A percentile compares a stretch with the other conserved stretches of the same genome.
These are phyloP conservation scores for Senna siamea DNA, from an alignment of 306 rosid genomes.

Conservation along the genomic window DNA sequence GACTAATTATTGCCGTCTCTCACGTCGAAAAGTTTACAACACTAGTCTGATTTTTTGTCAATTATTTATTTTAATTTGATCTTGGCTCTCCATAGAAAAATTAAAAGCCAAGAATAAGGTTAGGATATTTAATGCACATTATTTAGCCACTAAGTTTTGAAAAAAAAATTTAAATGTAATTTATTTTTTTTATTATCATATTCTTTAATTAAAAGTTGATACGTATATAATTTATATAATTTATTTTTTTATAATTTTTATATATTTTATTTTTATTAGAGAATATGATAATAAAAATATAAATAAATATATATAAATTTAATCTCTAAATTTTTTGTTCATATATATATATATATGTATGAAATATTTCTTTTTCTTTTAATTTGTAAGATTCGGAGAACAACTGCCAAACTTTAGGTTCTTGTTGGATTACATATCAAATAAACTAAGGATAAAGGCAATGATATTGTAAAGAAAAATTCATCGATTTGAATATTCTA, in stretches of 20 bases:
- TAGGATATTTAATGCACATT: conserved; percentile 25
- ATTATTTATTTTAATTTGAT: background rate
- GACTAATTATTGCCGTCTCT: conserved; percentile 43
- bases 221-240: too few relatives aligned
- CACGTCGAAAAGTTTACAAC: conserved; percentile 35
- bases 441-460: conserved; percentile 24
- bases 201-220: too few relatives aligned
- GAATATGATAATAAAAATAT: too few relatives aligned
- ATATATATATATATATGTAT: background rate
- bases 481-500: too few relatives aligned
- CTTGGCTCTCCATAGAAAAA: conserved; percentile 20
- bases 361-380: conserved; percentile 9
- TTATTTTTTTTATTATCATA: too few relatives aligned
- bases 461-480: conserved; percentile 3
- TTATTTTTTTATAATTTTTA: too few relatives aligned
- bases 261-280: too few relatives aligned
- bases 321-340: too few relatives aligned
- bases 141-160: background rate
- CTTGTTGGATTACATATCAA: background rate
- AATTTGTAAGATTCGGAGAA: conserved; percentile 14
- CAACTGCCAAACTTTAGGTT: conserved; percentile 29
- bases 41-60: conserved; percentile 21
- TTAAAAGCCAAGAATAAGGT: conserved; percentile 37
- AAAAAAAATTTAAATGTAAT: too few relatives aligned
- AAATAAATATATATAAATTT: too few relatives aligned